Conservation (phyloP, 306 rosid genomes). For the Pterocarpus macrocarpus region DNA sequence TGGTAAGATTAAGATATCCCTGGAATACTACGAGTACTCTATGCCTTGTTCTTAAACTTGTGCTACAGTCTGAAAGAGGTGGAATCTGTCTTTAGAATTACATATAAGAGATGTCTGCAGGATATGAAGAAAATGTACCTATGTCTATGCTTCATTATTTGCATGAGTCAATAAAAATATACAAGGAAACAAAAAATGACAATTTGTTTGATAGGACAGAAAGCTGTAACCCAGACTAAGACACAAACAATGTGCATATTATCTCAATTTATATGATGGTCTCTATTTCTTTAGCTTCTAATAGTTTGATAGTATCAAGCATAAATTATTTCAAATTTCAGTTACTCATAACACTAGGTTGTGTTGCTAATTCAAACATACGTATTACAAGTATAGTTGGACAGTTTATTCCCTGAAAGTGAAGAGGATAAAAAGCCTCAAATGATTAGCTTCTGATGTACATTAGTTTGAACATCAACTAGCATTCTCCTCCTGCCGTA, state of each 20-base stretch:
- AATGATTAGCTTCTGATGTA: constrained; percentile 1
- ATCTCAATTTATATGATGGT: not conserved
- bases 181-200: not conserved
- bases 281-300: constrained; percentile 10
- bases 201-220: not conserved
- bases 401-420: not conserved
- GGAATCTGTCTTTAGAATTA: constrained; percentile 21
- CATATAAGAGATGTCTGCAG: not conserved
- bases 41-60: constrained; percentile 31
- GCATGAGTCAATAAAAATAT: constrained; percentile 8
- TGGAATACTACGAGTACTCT: not conserved
- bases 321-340: constrained; percentile 19
- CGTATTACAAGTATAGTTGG: not conserved
- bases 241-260: not conserved
- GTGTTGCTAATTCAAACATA: constrained; percentile 18
- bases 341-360: not conserved
- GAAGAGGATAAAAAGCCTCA: not conserved
- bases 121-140: constrained; percentile 3
- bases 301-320: constrained; percentile 1
- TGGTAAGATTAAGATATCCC: constrained; percentile 63
- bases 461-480: not conserved
- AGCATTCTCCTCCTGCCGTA: not conserved
- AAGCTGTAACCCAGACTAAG: not conserved
- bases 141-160: constrained; percentile 16
- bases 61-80: constrained; percentile 15